Percentiles rank a stretch among this genome's conserved stretches.
Evolutionary conservation across 208 protist genomes (phyloP).

Genomic region (Acanthamoeba healyi): DNA sequence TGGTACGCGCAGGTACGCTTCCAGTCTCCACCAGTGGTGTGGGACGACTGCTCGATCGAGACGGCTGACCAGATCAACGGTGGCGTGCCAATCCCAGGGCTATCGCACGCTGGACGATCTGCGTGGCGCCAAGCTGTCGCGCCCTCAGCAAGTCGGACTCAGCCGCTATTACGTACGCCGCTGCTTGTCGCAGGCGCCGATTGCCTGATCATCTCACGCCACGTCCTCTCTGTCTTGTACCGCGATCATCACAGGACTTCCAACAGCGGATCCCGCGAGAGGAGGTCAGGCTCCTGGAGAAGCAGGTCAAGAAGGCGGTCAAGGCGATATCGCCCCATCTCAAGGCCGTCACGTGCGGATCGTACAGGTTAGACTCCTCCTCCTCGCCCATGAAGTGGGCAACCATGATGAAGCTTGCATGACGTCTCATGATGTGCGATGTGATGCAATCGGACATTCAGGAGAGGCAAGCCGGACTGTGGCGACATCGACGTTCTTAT

Average conservation of each 20-base stretch:
- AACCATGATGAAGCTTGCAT: too few relatives aligned
- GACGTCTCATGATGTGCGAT: too few relatives aligned
- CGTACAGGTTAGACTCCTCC: not conserved
- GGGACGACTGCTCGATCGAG: too few relatives aligned
- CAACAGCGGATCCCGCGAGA: conserved; percentile 60
- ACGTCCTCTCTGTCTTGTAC: too few relatives aligned
- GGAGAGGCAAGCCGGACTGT: conserved; percentile 54
- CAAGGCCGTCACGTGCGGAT: conserved; percentile 71
- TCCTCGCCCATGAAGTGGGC: not conserved
- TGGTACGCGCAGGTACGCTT: conserved; percentile 52
- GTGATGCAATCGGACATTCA: too few relatives aligned
- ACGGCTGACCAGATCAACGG: too few relatives aligned
- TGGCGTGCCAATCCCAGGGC: not conserved
- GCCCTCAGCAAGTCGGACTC: conserved; percentile 38
- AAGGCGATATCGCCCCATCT: conserved; percentile 65
- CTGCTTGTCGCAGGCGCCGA: not conserved
- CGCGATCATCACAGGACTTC: not conserved
- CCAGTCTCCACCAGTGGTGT: too few relatives aligned
- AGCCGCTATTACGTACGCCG: conserved; percentile 38
- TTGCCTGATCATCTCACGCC: too few relatives aligned
- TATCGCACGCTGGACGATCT: conserved; percentile 33
- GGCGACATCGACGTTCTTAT: conserved; percentile 70
- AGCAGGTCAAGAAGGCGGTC: conserved; percentile 25
- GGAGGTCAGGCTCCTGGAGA: conserved; percentile 29
- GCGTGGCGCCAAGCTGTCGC: conserved; percentile 24